These are phyloP conservation scores for Vaccinium vitisidaea DNA, from an alignment of 148 eudicot species.

Conservation along the genomic window DNA sequence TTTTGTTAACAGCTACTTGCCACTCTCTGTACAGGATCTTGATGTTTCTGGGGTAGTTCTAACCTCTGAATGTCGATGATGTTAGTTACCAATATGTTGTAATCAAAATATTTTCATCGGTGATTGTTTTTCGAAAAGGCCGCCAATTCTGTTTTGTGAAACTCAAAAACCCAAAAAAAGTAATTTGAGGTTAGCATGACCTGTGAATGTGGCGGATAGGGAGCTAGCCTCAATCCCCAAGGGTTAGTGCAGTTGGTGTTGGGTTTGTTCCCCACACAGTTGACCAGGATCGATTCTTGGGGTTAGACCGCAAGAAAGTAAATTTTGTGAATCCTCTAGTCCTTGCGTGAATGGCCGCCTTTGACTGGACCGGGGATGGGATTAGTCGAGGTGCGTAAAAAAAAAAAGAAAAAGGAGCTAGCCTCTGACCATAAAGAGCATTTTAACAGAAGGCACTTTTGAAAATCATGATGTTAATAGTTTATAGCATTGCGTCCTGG, in stretches of 20 bases:
- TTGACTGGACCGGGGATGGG: too few relatives aligned
- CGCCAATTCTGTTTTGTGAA: background rate
- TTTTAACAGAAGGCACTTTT: background rate
- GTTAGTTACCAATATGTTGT: background rate
- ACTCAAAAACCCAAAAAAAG: background rate
- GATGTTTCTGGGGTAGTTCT: background rate
- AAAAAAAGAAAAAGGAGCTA: background rate
- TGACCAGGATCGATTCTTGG: too few relatives aligned
- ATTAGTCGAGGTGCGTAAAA: too few relatives aligned
- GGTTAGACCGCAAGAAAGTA: too few relatives aligned
- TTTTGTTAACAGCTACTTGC: background rate
- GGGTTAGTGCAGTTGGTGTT: too few relatives aligned
- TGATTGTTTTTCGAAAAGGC: background rate
- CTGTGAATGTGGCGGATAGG: background rate
- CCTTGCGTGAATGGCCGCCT: too few relatives aligned
- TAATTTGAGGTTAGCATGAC: background rate
- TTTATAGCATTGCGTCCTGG: background rate
- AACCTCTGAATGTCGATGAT: background rate
- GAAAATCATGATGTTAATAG: background rate
- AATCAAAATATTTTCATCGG: background rate
- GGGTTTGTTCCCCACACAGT: too few relatives aligned
- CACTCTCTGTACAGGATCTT: background rate
- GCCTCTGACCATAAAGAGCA: background rate
- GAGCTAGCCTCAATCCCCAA: background rate
- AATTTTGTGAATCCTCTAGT: too few relatives aligned